A percentile compares a stretch with the other conserved stretches of the same genome.
Evolutionary conservation across 1,284 basidiomycete genomes (phyloP).

Genomic region (Rhodotorula sp.): DNA sequence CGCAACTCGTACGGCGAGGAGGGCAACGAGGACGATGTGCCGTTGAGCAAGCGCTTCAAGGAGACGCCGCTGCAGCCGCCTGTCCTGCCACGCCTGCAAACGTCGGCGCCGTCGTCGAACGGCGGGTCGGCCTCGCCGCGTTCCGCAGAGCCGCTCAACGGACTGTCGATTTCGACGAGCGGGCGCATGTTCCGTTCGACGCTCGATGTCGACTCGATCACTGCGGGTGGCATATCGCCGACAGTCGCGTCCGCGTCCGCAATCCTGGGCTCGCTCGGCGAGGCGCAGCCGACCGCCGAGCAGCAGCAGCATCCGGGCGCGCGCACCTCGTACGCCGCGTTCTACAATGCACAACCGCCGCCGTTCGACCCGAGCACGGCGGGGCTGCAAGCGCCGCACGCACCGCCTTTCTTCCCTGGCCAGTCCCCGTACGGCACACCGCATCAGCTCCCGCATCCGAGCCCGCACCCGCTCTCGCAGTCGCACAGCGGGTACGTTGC

Average conservation of each 20-base stretch:
- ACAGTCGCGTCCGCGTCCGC: slow-evolving; percentile 42
- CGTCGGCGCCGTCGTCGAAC: not conserved
- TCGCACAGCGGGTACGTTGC: not conserved
- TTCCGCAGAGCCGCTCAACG: not conserved
- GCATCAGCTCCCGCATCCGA: not conserved
- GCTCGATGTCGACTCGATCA: slow-evolving; percentile 16
- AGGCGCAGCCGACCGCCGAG: not conserved
- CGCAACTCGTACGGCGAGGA: not conserved
- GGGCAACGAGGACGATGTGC: not conserved
- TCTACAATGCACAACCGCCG: slow-evolving; percentile 5
- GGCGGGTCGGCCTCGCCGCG: not conserved
- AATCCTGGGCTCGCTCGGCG: slow-evolving; percentile 38
- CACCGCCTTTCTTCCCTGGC: not conserved
- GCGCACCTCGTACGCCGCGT: slow-evolving; percentile 8
- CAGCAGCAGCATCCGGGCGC: not conserved
- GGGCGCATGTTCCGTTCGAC: slow-evolving; percentile 5
- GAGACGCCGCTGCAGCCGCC: slow-evolving; percentile 1
- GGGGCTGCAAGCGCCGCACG: not conserved
- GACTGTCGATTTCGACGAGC: slow-evolving; percentile 29
- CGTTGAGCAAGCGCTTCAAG: slow-evolving; percentile 1
- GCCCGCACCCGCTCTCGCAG: slow-evolving; percentile 21
- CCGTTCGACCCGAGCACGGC: not conserved
- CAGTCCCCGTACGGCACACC: not conserved
- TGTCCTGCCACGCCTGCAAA: slow-evolving; percentile 3
- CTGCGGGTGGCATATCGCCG: slow-evolving; percentile 33